Conservation (phyloP, 345 rosid species). For the Microcos paniculata region DNA sequence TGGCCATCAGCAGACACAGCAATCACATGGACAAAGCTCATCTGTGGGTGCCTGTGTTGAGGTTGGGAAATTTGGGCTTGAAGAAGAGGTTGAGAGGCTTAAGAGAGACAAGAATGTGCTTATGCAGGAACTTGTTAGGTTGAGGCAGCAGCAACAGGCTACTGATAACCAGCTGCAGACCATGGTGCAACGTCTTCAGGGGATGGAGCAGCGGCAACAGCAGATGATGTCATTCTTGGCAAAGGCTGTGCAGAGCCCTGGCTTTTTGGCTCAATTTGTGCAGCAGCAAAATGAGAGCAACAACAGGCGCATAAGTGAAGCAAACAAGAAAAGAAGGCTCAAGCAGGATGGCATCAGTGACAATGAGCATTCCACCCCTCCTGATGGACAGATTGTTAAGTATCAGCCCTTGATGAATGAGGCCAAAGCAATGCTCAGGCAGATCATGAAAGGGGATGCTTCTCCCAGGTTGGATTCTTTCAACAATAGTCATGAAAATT, state of each 20-base stretch:
- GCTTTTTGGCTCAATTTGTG: slow-evolving; percentile 89
- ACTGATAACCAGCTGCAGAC: slow-evolving; percentile 86
- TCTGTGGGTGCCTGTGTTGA: slow-evolving; percentile 91
- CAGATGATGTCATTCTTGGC: slow-evolving; percentile 97
- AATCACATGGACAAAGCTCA: slow-evolving; percentile 61
- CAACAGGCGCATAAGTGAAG: slow-evolving; percentile 68
- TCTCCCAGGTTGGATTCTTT: slow-evolving; percentile 54
- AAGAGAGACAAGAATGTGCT: slow-evolving; percentile 98
- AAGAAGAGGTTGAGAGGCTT: slow-evolving; percentile 95
- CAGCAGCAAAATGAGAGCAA: slow-evolving; percentile 90
- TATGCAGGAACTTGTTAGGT: slow-evolving; percentile 94
- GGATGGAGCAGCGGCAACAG: slow-evolving; percentile 98
- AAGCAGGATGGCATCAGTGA: slow-evolving; percentile 60
- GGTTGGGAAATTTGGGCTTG: slow-evolving; percentile 97
- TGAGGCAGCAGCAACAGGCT: slow-evolving; percentile 94
- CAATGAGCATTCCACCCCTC: slow-evolving; percentile 44
- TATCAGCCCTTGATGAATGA: slow-evolving; percentile 82
- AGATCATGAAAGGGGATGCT: slow-evolving; percentile 56
- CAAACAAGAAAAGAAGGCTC: slow-evolving; percentile 85
- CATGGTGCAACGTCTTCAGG: slow-evolving; percentile 90
- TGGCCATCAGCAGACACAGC: slow-evolving; percentile 61
- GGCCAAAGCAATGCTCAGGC: slow-evolving; percentile 67
- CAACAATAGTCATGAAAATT: slow-evolving; percentile 43
- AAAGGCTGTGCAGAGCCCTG: slow-evolving; percentile 93
- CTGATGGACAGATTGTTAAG: slow-evolving; percentile 90